Percentiles rank a stretch among this genome's conserved stretches.
These are phyloP conservation scores for Aspergillus diversus DNA, from an alignment of 495 filamentous ascomycete genomes.

Conservation along the genomic window DNA sequence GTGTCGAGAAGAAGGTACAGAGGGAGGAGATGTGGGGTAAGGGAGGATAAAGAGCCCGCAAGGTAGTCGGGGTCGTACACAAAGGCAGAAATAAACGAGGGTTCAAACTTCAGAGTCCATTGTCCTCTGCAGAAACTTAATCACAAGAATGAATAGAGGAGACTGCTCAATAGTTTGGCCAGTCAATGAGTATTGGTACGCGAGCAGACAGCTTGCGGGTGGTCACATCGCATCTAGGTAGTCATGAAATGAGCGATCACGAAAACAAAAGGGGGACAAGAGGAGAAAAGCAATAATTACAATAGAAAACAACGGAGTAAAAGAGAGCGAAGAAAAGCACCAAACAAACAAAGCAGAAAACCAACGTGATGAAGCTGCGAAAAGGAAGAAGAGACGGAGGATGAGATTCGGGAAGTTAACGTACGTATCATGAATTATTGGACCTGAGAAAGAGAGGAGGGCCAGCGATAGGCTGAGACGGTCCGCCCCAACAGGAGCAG, in stretches of 20 bases:
- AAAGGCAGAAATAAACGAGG: conserved; percentile 1
- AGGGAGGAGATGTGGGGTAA: conserved; percentile 24
- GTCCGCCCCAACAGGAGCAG: conserved; percentile 13
- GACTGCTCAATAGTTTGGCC: conserved; percentile 12
- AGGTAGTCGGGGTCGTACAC: conserved; percentile 8
- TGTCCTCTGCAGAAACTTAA: conserved; percentile 4
- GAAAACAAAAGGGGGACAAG: conserved; percentile 11
- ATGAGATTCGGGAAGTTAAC: conserved; percentile 12
- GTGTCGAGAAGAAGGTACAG: conserved; percentile 16
- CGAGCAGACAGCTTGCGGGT: conserved; percentile 29
- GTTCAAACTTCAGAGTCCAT: conserved; percentile 21
- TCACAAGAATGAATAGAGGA: conserved; percentile 9
- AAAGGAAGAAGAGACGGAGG: conserved; percentile 4
- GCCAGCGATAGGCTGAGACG: conserved; percentile 20
- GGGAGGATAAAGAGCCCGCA: conserved; percentile 17
- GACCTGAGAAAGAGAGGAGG: neutral
- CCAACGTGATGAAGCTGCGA: conserved; percentile 4
- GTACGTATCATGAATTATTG: neutral
- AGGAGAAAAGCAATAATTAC: conserved; percentile 1
- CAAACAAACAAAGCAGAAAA: neutral
- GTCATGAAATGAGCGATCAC: conserved; percentile 24
- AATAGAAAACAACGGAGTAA: neutral
- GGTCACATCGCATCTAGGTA: conserved; percentile 43
- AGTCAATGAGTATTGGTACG: conserved; percentile 21
- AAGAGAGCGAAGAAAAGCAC: conserved; percentile 2